Base-by-base conservation (phyloP, 441 rosid genomes). In the Erodium trifolium region DNA sequence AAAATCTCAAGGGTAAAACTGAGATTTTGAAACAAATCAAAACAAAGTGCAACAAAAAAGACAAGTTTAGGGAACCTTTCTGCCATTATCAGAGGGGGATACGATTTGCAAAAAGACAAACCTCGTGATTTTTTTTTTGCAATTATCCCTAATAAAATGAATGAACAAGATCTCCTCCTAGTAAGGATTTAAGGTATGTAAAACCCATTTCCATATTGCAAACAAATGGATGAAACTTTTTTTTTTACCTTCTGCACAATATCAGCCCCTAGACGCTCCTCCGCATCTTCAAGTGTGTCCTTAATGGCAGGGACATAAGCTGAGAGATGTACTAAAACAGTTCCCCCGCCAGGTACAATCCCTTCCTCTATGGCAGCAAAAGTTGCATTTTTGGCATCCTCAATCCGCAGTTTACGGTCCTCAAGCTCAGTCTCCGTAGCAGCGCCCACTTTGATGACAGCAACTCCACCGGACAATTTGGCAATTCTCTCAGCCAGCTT, bases 291-390 rank as follows among this genome's bases (percentile, higher is more conserved):
- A 3, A 94, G 76, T 49, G 69, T 86, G 51, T 86, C 92, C 85
- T 88, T 88, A 29, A 94, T 86, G 10, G 91, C 84, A 19, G 86
- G 85, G 63, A 94, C 89, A 63, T 19, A 51, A 7, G 82, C 71
- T 11, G 97, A 83, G 65, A 94, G 96, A 79, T 90, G 96, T 49
- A 88, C 97, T 57, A 87, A 75, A 63, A 97, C 86, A 0, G 97
- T 88, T 68, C 97, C 99, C 74, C 97, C 99, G 37, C 97, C 99
- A 1, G 96, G 96, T 6, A 94, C 97, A 63, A 94, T 94, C 0
- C 99, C 97, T 84, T 94, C 99, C 71, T 94, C 94, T 1, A 94
- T 87, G 69, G 99, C 97, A 68, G 99, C 97, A 72, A 91, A 90
- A 12, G 97, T 94, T 2, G 97, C 96, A 70, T 94, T 94, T 79